Base-by-base conservation (phyloP, 1,139 yeast genomes). In the Fermentozyma sake region DNA sequence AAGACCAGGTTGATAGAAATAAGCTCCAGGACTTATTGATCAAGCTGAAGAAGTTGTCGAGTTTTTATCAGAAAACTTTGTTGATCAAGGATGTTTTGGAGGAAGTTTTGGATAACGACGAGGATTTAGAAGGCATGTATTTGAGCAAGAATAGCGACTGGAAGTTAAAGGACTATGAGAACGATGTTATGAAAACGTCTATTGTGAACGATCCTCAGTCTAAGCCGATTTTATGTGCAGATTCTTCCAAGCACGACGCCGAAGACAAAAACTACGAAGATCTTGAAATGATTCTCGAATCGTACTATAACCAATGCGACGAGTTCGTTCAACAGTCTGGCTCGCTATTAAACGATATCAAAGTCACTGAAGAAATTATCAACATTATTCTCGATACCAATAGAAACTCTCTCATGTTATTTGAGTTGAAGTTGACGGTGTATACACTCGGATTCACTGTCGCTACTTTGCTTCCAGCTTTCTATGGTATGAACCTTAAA, bases 301-400 rank as follows among this genome's bases (percentile, higher is more conserved):
- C 96, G 0, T 93, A 93, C 58, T 87, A 86, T 57, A 84, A 86
- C 35, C 97, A 91, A 46, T 84, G 95, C 52, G 98, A 93, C 48
- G 98, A 93, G 55, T 83, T 86, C 46, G 98, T 91, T 3, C 99
- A 91, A 52, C 87, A 86, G 33, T 82, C 95, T 0, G 95, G 86
- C 26, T 80, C 89, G 18, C 61, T 87, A 31, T 76, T 85, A 18
- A 74, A 79, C 39, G 95, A 91, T 54, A 91, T 93, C 42, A 76
- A 80, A 38, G 86, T 94, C 10, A 91, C 99, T 0, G 98, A 93
- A 50, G 99, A 93, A 50, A 87, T 93, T 46, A 93, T 87, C 34
- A 93, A 93, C 52, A 91, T 93, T 44, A 86, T 93, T 33, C 60
- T 93, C 30, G 99, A 93, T 55, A 87, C 98, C 1, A 91, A 89